These are phyloP conservation scores for Neodidymelliopsis sp. DNA, from an alignment of 2,329 filamentous ascomycete species.

Conservation along the genomic window DNA sequence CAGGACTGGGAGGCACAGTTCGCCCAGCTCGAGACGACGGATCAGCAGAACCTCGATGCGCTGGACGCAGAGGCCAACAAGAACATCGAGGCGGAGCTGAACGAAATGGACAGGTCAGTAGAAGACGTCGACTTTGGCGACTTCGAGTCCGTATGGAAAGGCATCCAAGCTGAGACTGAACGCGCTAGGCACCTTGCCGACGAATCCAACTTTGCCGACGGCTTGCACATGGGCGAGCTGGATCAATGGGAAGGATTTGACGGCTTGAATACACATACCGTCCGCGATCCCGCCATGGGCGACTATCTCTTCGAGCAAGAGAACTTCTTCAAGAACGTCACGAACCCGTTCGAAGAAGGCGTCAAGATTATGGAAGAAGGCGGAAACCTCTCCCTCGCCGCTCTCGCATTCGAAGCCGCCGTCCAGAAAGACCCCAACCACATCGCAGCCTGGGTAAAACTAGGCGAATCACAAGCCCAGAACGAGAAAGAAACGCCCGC, in stretches of 20 bases:
- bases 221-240: conserved; percentile 71
- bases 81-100: conserved; percentile 84
- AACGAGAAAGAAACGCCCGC: conserved; percentile 98
- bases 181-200: conserved; percentile 73
- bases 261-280: conserved; percentile 70
- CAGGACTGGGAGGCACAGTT: conserved; percentile 97
- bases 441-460: conserved; percentile 90
- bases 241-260: conserved; percentile 84
- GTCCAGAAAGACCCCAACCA: conserved; percentile 89
- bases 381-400: conserved; percentile 91
- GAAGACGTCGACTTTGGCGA: conserved; percentile 82
- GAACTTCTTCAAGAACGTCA: conserved; percentile 83
- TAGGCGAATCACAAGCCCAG: conserved; percentile 92
- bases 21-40: conserved; percentile 79
- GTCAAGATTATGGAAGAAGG: conserved; percentile 92
- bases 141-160: conserved; percentile 89
- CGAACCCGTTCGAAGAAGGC: conserved; percentile 90
- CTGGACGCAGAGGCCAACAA: conserved; percentile 71
- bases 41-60: conserved; percentile 58
- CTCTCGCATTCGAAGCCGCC: conserved; percentile 93
- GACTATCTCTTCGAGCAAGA: conserved; percentile 95
- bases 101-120: conserved; percentile 87
- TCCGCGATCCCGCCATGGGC: conserved; percentile 78
- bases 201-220: conserved; percentile 69
- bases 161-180: conserved; percentile 79